phyloP scores from a whole-genome alignment of 164 flowering plant genomes.

The Buxus sempervirens region DNA sequence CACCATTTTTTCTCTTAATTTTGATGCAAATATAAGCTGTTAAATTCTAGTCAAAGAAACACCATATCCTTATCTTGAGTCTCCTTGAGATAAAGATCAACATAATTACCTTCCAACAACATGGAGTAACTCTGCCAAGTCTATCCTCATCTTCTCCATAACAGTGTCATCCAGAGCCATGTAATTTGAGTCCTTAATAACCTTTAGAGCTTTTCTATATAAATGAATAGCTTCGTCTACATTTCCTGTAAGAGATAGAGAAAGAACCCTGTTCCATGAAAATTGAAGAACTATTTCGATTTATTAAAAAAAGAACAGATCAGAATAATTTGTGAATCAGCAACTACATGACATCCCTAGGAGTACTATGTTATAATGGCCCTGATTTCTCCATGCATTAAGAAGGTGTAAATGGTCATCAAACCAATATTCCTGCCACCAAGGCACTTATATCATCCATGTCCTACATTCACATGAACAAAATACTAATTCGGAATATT shows the following conservation, averaged over 20 bases:
- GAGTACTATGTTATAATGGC: background rate
- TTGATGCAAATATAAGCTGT: too few relatives aligned
- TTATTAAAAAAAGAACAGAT: background rate
- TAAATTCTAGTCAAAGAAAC: background rate
- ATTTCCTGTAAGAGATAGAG: conserved; percentile 42
- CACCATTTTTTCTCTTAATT: too few relatives aligned
- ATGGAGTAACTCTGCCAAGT: conserved; percentile 85
- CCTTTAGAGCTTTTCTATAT: conserved; percentile 59
- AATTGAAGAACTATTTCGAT: conserved; percentile 1
- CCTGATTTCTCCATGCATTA: background rate
- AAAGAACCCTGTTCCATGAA: background rate
- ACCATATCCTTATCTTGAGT: conserved; percentile 5
- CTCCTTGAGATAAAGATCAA: conserved; percentile 7
- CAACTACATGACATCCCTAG: background rate
- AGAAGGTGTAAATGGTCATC: background rate
- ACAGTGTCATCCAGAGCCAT: conserved; percentile 50
- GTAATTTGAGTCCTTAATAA: conserved; percentile 53
- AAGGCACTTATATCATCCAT: background rate
- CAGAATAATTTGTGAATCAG: background rate
- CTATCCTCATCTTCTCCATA: conserved; percentile 79
- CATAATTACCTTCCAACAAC: conserved; percentile 68
- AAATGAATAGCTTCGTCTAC: conserved; percentile 62
- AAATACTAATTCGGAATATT: too few relatives aligned
- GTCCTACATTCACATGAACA: background rate
- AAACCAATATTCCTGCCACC: background rate